Base-by-base conservation (phyloP, 805 yeast genomes). In the Hanseniaspora clermontiae region DNA sequence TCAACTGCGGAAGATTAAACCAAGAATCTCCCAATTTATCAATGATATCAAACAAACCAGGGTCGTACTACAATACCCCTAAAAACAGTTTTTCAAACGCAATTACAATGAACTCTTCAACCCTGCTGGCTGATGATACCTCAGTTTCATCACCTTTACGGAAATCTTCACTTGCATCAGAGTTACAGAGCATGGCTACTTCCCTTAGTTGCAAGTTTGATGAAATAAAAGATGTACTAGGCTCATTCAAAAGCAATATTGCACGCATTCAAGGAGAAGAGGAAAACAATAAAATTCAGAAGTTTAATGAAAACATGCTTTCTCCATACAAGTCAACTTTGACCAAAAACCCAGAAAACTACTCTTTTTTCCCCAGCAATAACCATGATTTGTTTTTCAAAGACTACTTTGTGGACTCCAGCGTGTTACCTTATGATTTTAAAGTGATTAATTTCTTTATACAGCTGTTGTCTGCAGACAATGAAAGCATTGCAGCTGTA, bases 361-460 rank as follows among this genome's bases (percentile, higher is more conserved):
- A 43, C 20, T 51, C 55, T 5, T 51, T 12, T 27, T n/a, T 37
- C 7, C 15, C 10, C 6, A 27, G 38, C n/a, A 36, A 29, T 6
- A 40, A 32, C 10, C 20, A 43, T 10, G 27, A 34, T 1, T 17
- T 51, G 11, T 43, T 51, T 20, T 31, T 29, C 6, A 32, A 24
- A 34, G 34, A 24, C 11, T 51, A 51, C 17, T 51, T 51, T n/a
- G 32, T 19, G 17, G 24, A 37, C 31, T 29, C 19, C 3, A 19
- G 17, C 7, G 27, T n/a, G n/a, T 17, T 14, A 17, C 49, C 49
- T 19, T 51, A 43, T 19, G 39, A 45, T 27, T 51, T 14, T 11
- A 47, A 43, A 3, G 14, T 51, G 2, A 51, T 51, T 17, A 51
- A 51, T 29, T 51, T 51, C 43, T 51, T 43, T 8, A 36, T 51